phyloP scores from a whole-genome alignment of 2,329 filamentous ascomycete species.

The Endothia cerciana region DNA sequence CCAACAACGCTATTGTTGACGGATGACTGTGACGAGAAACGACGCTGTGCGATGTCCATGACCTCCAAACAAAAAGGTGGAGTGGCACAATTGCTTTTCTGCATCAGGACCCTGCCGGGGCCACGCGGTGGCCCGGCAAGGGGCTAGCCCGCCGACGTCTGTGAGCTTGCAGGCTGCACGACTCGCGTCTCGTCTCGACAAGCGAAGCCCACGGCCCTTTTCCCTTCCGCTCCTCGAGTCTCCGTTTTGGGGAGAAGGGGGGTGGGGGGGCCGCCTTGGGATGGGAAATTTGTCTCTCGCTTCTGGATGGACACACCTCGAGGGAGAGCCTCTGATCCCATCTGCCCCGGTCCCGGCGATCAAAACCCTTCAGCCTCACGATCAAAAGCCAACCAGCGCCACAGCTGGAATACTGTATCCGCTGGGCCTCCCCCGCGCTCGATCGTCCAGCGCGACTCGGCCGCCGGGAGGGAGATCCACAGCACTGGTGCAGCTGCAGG shows the following conservation, averaged over 20 bases:
- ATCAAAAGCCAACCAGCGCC: slow-evolving; percentile 1
- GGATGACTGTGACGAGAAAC: not conserved
- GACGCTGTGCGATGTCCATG: not conserved
- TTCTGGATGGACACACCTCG: not conserved
- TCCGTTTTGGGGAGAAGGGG: not conserved
- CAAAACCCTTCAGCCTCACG: not conserved
- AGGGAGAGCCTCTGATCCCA: not conserved
- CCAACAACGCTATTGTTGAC: not conserved
- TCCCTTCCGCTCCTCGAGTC: not conserved
- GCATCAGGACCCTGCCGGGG: not conserved
- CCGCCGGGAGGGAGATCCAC: not conserved
- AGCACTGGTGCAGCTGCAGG: slow-evolving; percentile 13
- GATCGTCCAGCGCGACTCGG: slow-evolving; percentile 1
- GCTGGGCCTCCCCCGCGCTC: not conserved
- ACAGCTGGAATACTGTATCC: slow-evolving; percentile 1
- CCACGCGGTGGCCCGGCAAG: slow-evolving; percentile 1
- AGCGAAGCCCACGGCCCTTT: slow-evolving; percentile 6
- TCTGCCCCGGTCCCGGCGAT: not conserved
- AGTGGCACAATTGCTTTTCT: not conserved
- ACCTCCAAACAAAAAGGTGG: not conserved
- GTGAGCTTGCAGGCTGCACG: not conserved
- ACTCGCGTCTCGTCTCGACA: slow-evolving; percentile 15
- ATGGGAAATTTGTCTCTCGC: not conserved
- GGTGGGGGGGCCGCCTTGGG: too few relatives aligned
- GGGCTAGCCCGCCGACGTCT: not conserved